Evolutionary conservation across 2,329 filamentous ascomycete species (phyloP), one percentile per base, ranked within the genome.

Genomic region (Sporothrix sp.): DNA sequence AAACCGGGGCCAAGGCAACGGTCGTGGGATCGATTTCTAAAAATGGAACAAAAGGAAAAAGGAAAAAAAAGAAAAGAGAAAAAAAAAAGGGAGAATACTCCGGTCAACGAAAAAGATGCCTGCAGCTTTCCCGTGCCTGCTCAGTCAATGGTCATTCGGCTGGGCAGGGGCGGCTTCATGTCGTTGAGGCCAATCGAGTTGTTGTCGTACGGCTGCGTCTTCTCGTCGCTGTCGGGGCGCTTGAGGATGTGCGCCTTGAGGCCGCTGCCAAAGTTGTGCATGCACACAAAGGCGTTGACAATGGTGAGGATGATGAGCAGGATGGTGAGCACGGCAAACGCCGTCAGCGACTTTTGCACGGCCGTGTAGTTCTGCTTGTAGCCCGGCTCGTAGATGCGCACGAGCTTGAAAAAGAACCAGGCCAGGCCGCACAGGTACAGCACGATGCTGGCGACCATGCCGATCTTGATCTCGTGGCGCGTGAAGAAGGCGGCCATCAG

Each of bases 361-460:
- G 91, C 84, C 47, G 74, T 65, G 70, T 97, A 98, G 57, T 80
- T 74, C 1, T 64, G 50, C 47, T 64, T 65, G 58, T 80, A 78
- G 38, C 65, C 65, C 10, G 78, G 71, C 59, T 85, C 81, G 68
- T 95, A 98, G 81, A 98, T 98, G 64, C 93, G 87, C 53, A 93
- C 85, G 50, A 98, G 81, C 75, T 98, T 98, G 79, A 96, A 98
- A 64, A 95, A 78, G 73, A 98, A 98, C 72, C 97, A 98, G 52
- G 83, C 87, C 57, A 97, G 78, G 35, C 83, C 91, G 56, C 85
- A 88, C 57, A 95, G 82, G 69, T 95, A 96, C 52, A 96, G 76
- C 48, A 90, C 71, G 60, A 97, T 91, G 62, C 88, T 81, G 58
- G 72, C 62, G 49, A 82, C 69, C 81, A 94, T 94, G 64, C 91